phyloP scores from a whole-genome alignment of 352 stramenopile genomes.

The Pythium sukuiense region DNA sequence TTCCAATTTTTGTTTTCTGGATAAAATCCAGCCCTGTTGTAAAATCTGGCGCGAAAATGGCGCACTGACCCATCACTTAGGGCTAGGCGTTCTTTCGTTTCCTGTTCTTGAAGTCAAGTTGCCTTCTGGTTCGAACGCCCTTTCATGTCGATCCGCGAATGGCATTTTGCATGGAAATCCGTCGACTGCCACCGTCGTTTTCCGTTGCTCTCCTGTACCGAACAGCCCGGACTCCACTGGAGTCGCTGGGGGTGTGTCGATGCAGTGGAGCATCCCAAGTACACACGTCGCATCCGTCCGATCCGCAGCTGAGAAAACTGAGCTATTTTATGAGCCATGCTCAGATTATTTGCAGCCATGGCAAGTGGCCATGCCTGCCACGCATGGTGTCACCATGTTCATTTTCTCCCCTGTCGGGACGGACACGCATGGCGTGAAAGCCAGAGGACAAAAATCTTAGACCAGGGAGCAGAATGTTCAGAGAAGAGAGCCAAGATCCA shows the following conservation, averaged over 20 bases:
- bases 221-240: no score
- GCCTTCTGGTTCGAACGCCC: constrained; percentile 16
- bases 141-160: constrained; percentile 11
- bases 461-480: constrained; percentile 16
- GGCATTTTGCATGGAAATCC: constrained; percentile 1
- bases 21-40: neutral
- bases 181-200: no score
- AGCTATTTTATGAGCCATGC: neutral
- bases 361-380: neutral
- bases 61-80: neutral
- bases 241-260: neutral
- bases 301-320: neutral
- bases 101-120: constrained; percentile 18
- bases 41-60: constrained; percentile 16
- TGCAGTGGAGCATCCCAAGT: neutral
- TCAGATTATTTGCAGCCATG: no score
- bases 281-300: neutral
- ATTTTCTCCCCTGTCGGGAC: constrained; percentile 2
- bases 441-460: constrained; percentile 22
- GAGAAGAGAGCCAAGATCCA: constrained; percentile 5
- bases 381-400: neutral
- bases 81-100: neutral
- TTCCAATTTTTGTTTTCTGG: constrained; percentile 16
- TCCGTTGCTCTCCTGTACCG: no score
- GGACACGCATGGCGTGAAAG: neutral